Evolutionary conservation across 169 alveolate species (phyloP), one percentile per base, ranked within the genome.

Genomic region (Blepharisma undulans): DNA sequence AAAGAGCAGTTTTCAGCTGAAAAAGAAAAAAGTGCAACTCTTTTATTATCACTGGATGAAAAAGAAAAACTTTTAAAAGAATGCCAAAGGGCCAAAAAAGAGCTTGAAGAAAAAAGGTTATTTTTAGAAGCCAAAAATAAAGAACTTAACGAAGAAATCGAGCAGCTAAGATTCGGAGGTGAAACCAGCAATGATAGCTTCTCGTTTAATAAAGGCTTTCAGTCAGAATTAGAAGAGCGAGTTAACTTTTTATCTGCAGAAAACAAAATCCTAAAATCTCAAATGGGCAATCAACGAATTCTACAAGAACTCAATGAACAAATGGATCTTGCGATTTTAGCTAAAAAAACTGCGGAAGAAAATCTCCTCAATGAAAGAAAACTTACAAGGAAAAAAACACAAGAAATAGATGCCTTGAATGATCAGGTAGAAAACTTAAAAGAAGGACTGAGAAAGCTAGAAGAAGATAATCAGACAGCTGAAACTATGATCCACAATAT

Each of bases 41-140:
- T 29, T 25, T 27, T 27, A 4, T 14, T 78, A 27, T 29, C 18
- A 3, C 12, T 66, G 0, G 91, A 86, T 3, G 80, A 86, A 19
- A 60, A 32, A 66, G 91, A 86, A 86, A 86, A 72, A 18, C 60
- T 12, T 6, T 18, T 86, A 21, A 86, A 86, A 72, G 85, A 66
- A 1, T 33, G 21, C 22, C 82, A 71, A 29, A 86, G 71, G 66
- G 10, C 10, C 4, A 59, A 34, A 72, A 36, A 48, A 8, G 91
- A 86, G n/a, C 16, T 19, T 19, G 48, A 27, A n/a, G 33, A 18
- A 59, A 34, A 60, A 22, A 34, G 21, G 36, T 34, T 1, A 34
- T 34, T 36, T 21, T 72, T 82, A 3, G 89, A 82, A 4, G 60
- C 22, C 74, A 82, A 82, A 34, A 48, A 21, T 22, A 22, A 33